Evolutionary conservation across 2,329 filamentous ascomycete genomes (phyloP).

Genomic region (Fusarium circinatum): DNA sequence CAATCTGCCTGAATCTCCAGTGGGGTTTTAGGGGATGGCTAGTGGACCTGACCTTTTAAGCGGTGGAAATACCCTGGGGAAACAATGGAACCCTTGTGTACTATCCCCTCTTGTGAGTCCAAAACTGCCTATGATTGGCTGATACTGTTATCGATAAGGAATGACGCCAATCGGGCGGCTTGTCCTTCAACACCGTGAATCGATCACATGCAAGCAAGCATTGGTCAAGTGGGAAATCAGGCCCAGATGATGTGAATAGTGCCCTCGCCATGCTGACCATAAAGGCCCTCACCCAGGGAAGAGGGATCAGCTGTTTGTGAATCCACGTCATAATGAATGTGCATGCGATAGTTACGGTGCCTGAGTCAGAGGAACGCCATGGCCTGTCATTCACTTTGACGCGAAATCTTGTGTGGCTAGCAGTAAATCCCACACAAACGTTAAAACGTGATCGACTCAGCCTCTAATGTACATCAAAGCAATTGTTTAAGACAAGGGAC

Average conservation of each 20-base stretch:
- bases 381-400: background rate
- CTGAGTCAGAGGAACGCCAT: background rate
- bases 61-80: constrained; percentile 28
- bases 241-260: constrained; percentile 32
- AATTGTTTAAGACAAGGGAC: background rate
- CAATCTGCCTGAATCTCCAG: constrained; percentile 28
- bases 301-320: constrained; percentile 20
- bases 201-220: constrained; percentile 41
- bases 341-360: constrained; percentile 6
- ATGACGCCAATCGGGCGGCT: constrained; percentile 41
- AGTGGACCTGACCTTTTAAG: constrained; percentile 18
- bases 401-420: background rate
- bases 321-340: constrained; percentile 6
- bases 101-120: background rate
- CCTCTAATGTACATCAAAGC: constrained; percentile 11
- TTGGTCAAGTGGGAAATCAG: constrained; percentile 35
- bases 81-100: constrained; percentile 3
- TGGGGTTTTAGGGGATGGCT: constrained; percentile 18
- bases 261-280: constrained; percentile 23
- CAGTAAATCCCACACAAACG: background rate
- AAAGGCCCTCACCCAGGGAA: background rate
- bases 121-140: constrained; percentile 19
- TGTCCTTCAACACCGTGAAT: constrained; percentile 32
- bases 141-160: constrained; percentile 32
- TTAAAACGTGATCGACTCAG: constrained; percentile 26